These are phyloP conservation scores for Lentinula sp. DNA, from an alignment of 768 basidiomycete species.

Conservation along the genomic window DNA sequence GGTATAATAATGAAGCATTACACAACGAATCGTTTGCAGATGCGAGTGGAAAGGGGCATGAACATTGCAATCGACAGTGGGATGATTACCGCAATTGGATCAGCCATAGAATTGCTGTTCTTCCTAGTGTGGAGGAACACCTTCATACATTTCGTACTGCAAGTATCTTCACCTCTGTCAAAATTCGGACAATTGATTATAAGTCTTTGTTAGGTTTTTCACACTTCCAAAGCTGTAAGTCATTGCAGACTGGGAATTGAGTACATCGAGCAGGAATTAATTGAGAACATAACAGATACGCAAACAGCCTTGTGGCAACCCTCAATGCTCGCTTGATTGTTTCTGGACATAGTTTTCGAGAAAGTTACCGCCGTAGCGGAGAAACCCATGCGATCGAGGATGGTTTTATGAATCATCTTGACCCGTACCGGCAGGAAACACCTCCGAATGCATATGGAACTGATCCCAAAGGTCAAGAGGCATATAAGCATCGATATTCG, in stretches of 20 bases:
- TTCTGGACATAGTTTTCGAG: background rate
- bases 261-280: background rate
- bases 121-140: constrained; percentile 12
- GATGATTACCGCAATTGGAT: constrained; percentile 14
- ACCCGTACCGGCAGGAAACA: background rate
- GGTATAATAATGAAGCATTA: constrained; percentile 5
- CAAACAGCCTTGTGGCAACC: constrained; percentile 7
- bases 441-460: background rate
- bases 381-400: background rate
- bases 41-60: constrained; percentile 7
- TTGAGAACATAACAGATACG: background rate
- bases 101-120: constrained; percentile 13
- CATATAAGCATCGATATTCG: background rate
- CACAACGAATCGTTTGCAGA: constrained; percentile 2
- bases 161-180: background rate
- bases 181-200: background rate
- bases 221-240: constrained; percentile 6
- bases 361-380: background rate
- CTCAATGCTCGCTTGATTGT: constrained; percentile 3
- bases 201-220: background rate
- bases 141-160: constrained; percentile 16
- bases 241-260: background rate
- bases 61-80: constrained; percentile 17
- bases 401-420: background rate
- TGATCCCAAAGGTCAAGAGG: background rate